phyloP scores from a whole-genome alignment of 352 stramenopile species.

The Halophytophthora polymorphica region DNA sequence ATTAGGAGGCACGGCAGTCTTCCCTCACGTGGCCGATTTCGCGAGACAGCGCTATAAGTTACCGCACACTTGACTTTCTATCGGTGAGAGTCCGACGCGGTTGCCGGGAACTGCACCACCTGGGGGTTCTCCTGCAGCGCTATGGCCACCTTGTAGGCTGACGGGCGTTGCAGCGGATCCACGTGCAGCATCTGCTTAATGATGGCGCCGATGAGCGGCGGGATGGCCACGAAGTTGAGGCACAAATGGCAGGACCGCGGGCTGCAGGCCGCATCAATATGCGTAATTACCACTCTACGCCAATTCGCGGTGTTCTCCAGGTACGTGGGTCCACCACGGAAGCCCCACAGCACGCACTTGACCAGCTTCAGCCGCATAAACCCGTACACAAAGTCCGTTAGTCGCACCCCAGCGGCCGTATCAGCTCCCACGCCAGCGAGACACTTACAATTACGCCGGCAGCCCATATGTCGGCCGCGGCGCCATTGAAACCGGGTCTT shows the following conservation, averaged over 20 bases:
- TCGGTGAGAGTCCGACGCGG: constrained; percentile 4
- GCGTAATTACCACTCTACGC: constrained; percentile 67
- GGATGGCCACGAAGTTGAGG: constrained; percentile 78
- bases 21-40: too few species aligned
- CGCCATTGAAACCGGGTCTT: constrained; percentile 69
- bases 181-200: constrained; percentile 78
- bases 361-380: constrained; percentile 46
- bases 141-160: constrained; percentile 69
- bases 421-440: not conserved
- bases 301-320: constrained; percentile 56
- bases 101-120: constrained; percentile 47
- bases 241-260: constrained; percentile 62
- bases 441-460: constrained; percentile 74
- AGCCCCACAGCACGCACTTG: constrained; percentile 80
- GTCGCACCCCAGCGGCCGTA: not conserved
- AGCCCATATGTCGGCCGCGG: constrained; percentile 73
- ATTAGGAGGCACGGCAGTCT: too few species aligned
- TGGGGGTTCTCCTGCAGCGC: constrained; percentile 64
- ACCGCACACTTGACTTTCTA: not conserved
- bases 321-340: constrained; percentile 65
- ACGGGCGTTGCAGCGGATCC: constrained; percentile 60
- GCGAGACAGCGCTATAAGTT: too few species aligned
- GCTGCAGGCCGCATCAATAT: constrained; percentile 68
- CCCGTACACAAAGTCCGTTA: constrained; percentile 4
- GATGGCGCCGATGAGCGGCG: constrained; percentile 65